Evolutionary conservation across 2,329 filamentous ascomycete species (phyloP), one percentile per base, ranked within the genome.

Genomic region (Colletotrichum chlorophyti): DNA sequence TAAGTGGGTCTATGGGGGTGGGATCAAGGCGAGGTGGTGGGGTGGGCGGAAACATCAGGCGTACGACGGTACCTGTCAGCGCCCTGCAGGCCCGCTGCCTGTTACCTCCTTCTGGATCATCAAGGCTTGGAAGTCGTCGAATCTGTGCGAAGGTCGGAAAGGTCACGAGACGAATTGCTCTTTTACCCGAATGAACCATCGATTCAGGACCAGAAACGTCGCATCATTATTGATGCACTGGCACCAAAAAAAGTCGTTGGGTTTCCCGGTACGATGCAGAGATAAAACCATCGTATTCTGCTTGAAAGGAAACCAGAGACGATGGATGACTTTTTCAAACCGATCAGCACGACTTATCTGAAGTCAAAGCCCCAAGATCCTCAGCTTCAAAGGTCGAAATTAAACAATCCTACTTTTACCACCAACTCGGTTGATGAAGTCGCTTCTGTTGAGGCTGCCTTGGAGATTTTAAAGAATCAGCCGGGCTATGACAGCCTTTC

Each of bases 391-490:
- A 68, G 77, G 38, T 69, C 74, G n/a, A 71, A 68, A 26, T 53
- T 68, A 29, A 32, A 61, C 6, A 64, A 60, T 34, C 17, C 15
- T 12, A 53, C 64, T 42, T 43, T 46, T 26, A 21, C 62, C 14
- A 34, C 34, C 17, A 19, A 37, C 3, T 15, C 53, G 32, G 9
- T 21, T 8, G 31, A 31, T 19, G 32, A 45, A 15, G 8, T 50
- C 14, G 69, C 50, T 32, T 77, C 69, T 50, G 73, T 66, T 15
- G 78, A 83, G 34, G 83, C 86, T 59, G 84, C 80, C 9, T 72
- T 91, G n/a, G 79, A 86, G 35, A 74, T 77, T 3, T 73, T 93
- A 11, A 86, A 81, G 61, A 78, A 73, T 35, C 83, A 91, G 64
- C 89, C 90, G 4, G 81, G 83, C 65, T 82, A 86, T 63, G 79